Evolutionary conservation across 345 rosid species (phyloP).

Genomic region (Psidium guajava): DNA sequence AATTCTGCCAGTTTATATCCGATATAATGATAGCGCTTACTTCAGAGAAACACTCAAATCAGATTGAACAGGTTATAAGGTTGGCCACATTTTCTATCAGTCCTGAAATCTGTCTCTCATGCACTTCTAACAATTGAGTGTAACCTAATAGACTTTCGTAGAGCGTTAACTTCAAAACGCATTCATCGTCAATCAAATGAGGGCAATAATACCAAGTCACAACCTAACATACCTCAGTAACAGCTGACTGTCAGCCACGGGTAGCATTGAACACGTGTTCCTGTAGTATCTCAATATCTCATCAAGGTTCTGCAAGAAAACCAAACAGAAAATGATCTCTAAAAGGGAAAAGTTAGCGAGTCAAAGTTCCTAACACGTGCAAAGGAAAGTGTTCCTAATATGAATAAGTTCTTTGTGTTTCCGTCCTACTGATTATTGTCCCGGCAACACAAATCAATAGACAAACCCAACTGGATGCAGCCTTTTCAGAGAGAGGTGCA

Average conservation of each 20-base stretch:
- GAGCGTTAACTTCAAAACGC: neutral
- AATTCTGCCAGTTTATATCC: neutral
- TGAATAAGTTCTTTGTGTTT: neutral
- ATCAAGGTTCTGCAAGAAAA: conserved; percentile 49
- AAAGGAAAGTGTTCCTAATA: neutral
- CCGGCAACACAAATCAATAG: neutral
- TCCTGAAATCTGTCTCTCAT: neutral
- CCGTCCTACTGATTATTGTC: neutral
- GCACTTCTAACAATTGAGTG: neutral
- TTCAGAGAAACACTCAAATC: neutral
- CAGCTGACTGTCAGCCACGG: conserved; percentile 32
- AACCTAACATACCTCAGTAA: conserved; percentile 34
- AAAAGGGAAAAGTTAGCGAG: neutral
- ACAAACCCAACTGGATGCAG: neutral
- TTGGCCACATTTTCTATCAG: neutral
- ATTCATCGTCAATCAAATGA: neutral
- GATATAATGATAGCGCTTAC: neutral
- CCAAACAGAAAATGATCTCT: neutral
- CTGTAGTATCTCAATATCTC: conserved; percentile 45
- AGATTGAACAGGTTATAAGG: neutral
- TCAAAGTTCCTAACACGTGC: neutral
- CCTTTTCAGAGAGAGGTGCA: neutral
- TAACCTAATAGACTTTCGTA: neutral
- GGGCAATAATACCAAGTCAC: neutral
- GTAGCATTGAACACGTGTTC: conserved; percentile 41